These are phyloP conservation scores for Babesia sp. DNA, from an alignment of 169 alveolate genomes.

Conservation along the genomic window DNA sequence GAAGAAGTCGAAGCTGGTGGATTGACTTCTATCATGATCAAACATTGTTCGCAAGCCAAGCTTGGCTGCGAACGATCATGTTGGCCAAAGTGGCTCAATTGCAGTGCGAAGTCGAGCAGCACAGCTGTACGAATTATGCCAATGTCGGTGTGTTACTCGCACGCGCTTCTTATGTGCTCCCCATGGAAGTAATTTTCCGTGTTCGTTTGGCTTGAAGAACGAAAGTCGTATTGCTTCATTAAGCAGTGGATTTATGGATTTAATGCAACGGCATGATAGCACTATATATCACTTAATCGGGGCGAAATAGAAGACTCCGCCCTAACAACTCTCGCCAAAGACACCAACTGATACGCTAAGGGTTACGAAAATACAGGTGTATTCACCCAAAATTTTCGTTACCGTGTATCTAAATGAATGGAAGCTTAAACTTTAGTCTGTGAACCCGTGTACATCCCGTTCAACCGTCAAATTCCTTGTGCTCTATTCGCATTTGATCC, in stretches of 20 bases:
- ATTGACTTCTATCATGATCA: conserved; percentile 27
- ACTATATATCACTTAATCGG: background rate
- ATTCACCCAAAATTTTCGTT: no score
- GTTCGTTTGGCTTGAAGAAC: background rate
- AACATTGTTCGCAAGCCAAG: conserved; percentile 31
- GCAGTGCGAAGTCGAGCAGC: background rate
- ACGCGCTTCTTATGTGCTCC: conserved; percentile 3
- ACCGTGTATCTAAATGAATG: no score
- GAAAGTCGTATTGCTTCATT: background rate
- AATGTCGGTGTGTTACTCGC: background rate
- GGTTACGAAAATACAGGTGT: no score
- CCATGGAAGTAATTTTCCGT: conserved; percentile 21
- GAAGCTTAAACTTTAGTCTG: no score
- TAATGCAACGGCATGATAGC: background rate
- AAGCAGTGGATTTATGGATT: background rate
- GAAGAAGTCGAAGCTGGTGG: conserved; percentile 57
- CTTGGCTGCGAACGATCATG: background rate
- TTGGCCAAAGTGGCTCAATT: background rate
- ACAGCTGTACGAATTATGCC: conserved; percentile 2
- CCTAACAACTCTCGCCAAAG: no score
- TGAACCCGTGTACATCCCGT: no score
- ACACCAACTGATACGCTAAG: no score
- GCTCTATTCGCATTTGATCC: no score
- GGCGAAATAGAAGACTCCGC: background rate
- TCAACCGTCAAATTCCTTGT: no score